phyloP scores from a whole-genome alignment of 306 rosid species.

The Ammopiptanthus mongolicus region DNA sequence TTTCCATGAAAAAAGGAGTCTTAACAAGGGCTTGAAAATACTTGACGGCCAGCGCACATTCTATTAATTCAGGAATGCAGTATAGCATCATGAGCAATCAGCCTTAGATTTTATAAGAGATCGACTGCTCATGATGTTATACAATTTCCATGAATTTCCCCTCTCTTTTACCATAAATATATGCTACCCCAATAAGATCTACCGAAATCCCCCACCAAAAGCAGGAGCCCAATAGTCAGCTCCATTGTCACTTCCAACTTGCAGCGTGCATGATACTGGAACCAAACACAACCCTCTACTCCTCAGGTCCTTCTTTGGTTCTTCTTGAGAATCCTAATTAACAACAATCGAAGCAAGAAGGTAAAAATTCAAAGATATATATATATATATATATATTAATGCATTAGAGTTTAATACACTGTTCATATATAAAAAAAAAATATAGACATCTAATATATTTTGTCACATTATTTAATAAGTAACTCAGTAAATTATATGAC shows the following conservation, averaged over 20 bases:
- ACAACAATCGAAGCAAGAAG: conserved; percentile 18
- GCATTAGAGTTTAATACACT: not conserved
- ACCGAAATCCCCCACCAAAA: conserved; percentile 51
- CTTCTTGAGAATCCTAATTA: conserved; percentile 55
- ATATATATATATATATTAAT: too few relatives aligned
- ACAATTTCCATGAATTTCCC: conserved; percentile 42
- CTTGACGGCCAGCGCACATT: conserved; percentile 19
- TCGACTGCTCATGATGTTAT: conserved; percentile 92
- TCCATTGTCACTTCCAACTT: conserved; percentile 91
- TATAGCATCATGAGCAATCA: conserved; percentile 97
- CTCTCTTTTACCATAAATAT: not conserved
- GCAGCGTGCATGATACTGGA: conserved; percentile 89
- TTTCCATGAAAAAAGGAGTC: conserved; percentile 19
- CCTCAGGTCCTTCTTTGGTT: conserved; percentile 70
- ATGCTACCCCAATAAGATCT: conserved; percentile 12
- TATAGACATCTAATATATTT: too few relatives aligned
- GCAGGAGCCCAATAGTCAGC: conserved; percentile 82
- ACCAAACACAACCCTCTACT: conserved; percentile 97
- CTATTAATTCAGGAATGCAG: conserved; percentile 34
- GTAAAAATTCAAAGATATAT: not conserved
- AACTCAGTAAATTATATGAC: not conserved
- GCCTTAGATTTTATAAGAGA: conserved; percentile 65
- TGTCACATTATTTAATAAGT: too few relatives aligned
- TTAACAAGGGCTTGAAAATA: conserved; percentile 7
- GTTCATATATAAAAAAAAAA: too few relatives aligned